phyloP scores from a whole-genome alignment of 768 basidiomycete species.

The Mycena alexandri region DNA sequence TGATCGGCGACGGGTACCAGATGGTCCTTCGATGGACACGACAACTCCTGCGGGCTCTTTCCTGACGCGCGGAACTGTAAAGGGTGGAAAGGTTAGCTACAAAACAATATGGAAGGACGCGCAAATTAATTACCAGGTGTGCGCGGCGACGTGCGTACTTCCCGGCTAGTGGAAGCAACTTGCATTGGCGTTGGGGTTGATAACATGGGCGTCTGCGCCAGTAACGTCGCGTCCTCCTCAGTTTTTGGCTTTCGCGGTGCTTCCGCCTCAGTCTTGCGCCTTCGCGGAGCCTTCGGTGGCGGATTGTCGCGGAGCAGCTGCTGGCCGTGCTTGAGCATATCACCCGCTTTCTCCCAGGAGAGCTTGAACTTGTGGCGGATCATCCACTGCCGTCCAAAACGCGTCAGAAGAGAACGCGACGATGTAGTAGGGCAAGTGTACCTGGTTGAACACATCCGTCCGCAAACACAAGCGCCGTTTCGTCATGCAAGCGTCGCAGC shows the following conservation, averaged over 20 bases:
- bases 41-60: constrained; percentile 5
- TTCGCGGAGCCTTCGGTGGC: background rate
- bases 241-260: background rate
- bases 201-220: too few relatives aligned
- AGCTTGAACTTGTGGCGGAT: constrained; percentile 22
- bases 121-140: constrained; percentile 15
- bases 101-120: background rate
- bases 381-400: constrained; percentile 7
- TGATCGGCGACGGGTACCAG: background rate
- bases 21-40: background rate
- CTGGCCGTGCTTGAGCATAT: constrained; percentile 9
- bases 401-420: too few relatives aligned
- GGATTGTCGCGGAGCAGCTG: background rate
- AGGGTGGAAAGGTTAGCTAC: background rate
- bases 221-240: too few relatives aligned
- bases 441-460: background rate
- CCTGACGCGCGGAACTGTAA: constrained; percentile 25
- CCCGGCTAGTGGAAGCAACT: background rate
- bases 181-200: background rate
- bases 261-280: background rate
- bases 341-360: constrained; percentile 21
- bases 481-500: constrained; percentile 7
- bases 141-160: constrained; percentile 20
- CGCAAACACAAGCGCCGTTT: background rate
- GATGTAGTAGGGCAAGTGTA: too few relatives aligned